Base-by-base conservation (phyloP, 2,329 filamentous ascomycete species). In the Fusarium proliferatum region DNA sequence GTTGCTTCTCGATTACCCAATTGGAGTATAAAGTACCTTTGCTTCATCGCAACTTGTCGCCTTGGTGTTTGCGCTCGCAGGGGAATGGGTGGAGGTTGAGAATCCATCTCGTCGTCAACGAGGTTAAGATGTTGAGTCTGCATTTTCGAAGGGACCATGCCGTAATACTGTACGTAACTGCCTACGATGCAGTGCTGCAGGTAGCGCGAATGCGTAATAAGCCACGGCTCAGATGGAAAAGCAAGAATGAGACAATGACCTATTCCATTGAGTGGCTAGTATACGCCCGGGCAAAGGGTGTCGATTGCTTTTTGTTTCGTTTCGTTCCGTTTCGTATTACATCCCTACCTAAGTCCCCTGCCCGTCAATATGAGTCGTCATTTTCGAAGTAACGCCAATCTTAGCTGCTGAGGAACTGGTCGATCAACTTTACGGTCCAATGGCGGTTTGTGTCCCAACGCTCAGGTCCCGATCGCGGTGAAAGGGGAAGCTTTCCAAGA, bases 61-160 rank as follows among this genome's bases (percentile, higher is more conserved):
- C 60, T 53, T 38, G 66, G 46, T 28, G 65, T 59, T 28, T 65
- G 52, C 16, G 66, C 46, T 19, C 67, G 48, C 12, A 65, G 21
- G 9, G 52, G 59, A 26, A 70, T 69, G 3, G 67, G 59, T 3
- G 67, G 67, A 28, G 61, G 67, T n/a, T 49, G 43, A 9, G 45
- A 59, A 30, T 69, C 65, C 51, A 59, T 41, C 13, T 69, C 67
- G 34, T 69, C 67, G 12, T 69, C 67, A 9, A 65, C 67, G 36
- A 70, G 67, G 42, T 69, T 69, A 2, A 69, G 46, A 43, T 68
- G 64, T 17, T 39, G 66, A 9, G 67, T 55, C 52, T 65, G 67
- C 67, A 69, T 69, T 41, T 38, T 63, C 15, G 6, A n/a, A 30
- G 53, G 23, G 23, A 12, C 5, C 30, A 19, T 45, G 62, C 67